Evolutionary conservation across 2,329 filamentous ascomycete species (phyloP).

Genomic region (Fusarium proliferatum): DNA sequence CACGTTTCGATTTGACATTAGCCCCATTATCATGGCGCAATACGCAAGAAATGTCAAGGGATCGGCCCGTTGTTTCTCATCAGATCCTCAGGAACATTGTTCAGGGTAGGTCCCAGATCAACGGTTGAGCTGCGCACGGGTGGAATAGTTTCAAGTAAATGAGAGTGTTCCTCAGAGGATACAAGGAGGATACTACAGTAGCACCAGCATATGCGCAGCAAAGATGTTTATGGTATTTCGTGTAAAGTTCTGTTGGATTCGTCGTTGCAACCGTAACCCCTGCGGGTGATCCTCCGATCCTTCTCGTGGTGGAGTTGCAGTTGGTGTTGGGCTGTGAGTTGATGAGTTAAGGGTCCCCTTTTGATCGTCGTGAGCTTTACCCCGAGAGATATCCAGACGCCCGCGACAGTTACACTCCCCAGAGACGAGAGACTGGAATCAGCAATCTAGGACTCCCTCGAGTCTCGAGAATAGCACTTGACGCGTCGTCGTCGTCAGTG

Average conservation of each 20-base stretch:
- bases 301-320: slow-evolving; percentile 22
- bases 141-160: slow-evolving; percentile 12
- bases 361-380: slow-evolving; percentile 9
- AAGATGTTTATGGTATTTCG: slow-evolving; percentile 6
- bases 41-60: neutral
- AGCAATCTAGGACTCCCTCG: neutral
- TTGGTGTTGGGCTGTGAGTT: neutral
- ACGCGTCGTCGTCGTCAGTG: slow-evolving; percentile 14
- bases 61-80: slow-evolving; percentile 12
- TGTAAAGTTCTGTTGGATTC: slow-evolving; percentile 3
- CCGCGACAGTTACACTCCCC: neutral
- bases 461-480: neutral
- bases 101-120: slow-evolving; percentile 21
- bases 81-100: neutral
- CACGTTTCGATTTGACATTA: neutral
- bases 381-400: neutral
- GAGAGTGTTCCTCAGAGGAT: neutral
- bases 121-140: neutral
- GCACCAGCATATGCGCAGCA: neutral
- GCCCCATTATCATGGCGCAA: neutral
- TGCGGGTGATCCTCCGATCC: slow-evolving; percentile 27
- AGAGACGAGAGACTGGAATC: neutral
- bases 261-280: slow-evolving; percentile 17
- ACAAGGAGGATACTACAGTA: neutral
- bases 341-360: slow-evolving; percentile 10